Evolutionary conservation across 73 alveolate genomes (phyloP), one percentile per base, ranked within the genome.

Genomic region (Paramecium caudatum): DNA sequence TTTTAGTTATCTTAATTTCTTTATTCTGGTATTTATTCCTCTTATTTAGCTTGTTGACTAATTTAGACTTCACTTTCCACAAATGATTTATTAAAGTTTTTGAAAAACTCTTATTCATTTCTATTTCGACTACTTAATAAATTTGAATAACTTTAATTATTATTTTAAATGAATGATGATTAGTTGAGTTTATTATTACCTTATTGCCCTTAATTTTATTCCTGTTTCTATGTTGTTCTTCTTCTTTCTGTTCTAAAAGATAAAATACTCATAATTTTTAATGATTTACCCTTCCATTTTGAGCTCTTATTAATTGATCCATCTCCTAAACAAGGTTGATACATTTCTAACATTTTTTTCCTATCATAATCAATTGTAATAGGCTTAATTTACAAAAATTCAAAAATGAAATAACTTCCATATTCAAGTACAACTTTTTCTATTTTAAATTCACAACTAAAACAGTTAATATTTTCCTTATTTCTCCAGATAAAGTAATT

Each of bases 311-410:
- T 55, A 23, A 25, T 55, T 55, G 80, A 2, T 5, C 25, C 30
- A 5, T 55, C 80, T 55, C 80, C 80, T 55, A 55, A 55, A 55
- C 80, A 55, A 23, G 80, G 80, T 10, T 55, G 23, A 27, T 55
- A 55, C 10, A 55, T 6, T 23, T 55, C 80, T 27, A 55, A 43
- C 13, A 55, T 43, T 55, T 55, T 23, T 21, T 55, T 55, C 16
- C 80, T 0, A 16, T 55, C 80, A 55, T 55, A 37, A 55, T 55
- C 13, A 10, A 13, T 55, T 5, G 30, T 10, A 23, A 55, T 55
- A 27, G 23, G 30, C 30, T 55, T 55, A 16, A 55, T 19, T 23
- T 37, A 55, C 0, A 55, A 27, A 55, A 55, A 55, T 23, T 55
- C 80, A 27, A 55, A 21, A 27, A 27, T 27, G 30, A 12, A 55